Evolutionary conservation across 2,329 filamentous ascomycete species (phyloP).

Genomic region (Sclerotinia spermophila): DNA sequence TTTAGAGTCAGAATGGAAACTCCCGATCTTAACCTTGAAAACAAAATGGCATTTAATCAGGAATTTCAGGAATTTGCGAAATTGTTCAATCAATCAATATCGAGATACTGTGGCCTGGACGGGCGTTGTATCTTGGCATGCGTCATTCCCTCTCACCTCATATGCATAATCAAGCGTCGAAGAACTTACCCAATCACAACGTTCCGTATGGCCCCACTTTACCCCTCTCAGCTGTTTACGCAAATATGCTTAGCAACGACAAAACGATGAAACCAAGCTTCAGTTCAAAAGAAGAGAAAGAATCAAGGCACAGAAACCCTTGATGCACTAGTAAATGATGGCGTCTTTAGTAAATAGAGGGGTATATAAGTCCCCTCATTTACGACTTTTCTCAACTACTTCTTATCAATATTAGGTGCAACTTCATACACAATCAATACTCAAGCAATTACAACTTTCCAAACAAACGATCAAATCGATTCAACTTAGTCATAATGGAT

Average conservation of each 20-base stretch:
- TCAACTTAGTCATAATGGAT: constrained; percentile 28
- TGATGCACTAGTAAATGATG: neutral
- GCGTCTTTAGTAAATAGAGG: neutral
- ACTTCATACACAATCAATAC: neutral
- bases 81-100: no score
- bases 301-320: neutral
- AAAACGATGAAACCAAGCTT: neutral
- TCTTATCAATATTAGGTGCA: neutral
- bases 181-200: neutral
- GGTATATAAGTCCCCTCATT: neutral
- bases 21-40: neutral
- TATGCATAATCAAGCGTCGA: neutral
- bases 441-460: neutral
- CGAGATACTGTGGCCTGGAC: neutral
- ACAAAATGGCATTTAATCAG: neutral
- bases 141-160: neutral
- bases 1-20: no score
- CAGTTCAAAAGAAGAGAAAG: neutral
- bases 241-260: neutral
- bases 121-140: neutral
- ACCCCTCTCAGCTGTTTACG: neutral
- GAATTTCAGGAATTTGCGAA: no score
- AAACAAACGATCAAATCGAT: neutral
- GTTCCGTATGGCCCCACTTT: neutral
- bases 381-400: neutral